Conservation (phyloP, 139 green algal species). For the Diplosphaera chodatii region DNA sequence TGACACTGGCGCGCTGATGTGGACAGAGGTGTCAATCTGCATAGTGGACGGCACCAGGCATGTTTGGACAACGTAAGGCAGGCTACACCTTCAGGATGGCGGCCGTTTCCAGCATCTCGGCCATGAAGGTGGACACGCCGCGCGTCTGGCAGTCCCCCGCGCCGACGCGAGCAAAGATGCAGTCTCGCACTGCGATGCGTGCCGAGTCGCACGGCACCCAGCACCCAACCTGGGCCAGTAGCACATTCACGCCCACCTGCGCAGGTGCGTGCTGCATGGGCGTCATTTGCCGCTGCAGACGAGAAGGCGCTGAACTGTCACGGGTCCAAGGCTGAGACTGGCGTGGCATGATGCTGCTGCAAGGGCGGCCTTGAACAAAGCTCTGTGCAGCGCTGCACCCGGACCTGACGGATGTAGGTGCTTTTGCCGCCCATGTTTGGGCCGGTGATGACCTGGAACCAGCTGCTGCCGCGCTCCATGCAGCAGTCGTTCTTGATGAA, state of each 20-base stretch:
- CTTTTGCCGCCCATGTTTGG: slow-evolving; percentile 99
- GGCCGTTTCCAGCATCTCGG: slow-evolving; percentile 95
- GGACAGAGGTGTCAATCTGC: too few species aligned
- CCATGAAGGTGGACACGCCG: slow-evolving; percentile 98
- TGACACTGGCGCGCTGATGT: neutral
- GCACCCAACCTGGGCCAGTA: slow-evolving; percentile 89
- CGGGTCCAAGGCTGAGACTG: too few species aligned
- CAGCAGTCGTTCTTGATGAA: slow-evolving; percentile 84
- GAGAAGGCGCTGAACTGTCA: too few species aligned
- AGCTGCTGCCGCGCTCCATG: slow-evolving; percentile 58
- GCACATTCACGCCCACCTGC: slow-evolving; percentile 78
- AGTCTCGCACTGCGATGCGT: slow-evolving; percentile 80
- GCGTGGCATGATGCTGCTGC: too few species aligned
- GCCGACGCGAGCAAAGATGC: slow-evolving; percentile 93
- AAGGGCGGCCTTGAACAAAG: too few species aligned
- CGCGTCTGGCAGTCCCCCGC: slow-evolving; percentile 91
- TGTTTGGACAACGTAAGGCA: too few species aligned
- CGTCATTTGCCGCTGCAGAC: too few species aligned
- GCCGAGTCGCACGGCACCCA: slow-evolving; percentile 87
- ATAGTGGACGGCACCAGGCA: too few species aligned
- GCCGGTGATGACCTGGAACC: slow-evolving; percentile 97
- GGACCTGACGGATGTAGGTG: slow-evolving; percentile 91
- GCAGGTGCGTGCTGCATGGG: too few species aligned
- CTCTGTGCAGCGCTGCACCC: neutral
- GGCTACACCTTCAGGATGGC: slow-evolving; percentile 65